Percentiles rank a stretch among this genome's conserved stretches.
phyloP scores from a whole-genome alignment of 2,329 filamentous ascomycete genomes.

The Mycogone perniciosa region DNA sequence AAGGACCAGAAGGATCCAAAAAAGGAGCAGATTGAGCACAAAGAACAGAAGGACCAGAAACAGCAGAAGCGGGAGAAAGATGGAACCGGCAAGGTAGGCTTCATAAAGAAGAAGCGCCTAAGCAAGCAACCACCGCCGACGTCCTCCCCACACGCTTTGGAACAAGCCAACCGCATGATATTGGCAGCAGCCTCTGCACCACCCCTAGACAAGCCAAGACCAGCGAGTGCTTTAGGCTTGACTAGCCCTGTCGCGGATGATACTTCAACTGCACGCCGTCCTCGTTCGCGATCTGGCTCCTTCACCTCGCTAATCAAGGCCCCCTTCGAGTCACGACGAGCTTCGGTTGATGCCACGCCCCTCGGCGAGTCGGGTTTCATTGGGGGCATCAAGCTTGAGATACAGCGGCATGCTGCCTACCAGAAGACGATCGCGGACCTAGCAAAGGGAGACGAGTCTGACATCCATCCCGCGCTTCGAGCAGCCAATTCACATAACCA shows the following conservation, averaged over 20 bases:
- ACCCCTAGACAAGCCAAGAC: slow-evolving; percentile 13
- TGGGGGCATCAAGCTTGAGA: slow-evolving; percentile 36
- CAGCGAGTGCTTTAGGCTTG: slow-evolving; percentile 23
- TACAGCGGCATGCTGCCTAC: slow-evolving; percentile 29
- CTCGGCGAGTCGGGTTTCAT: slow-evolving; percentile 31
- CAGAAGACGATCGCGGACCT: slow-evolving; percentile 22
- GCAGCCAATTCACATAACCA: slow-evolving; percentile 18
- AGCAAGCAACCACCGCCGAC: slow-evolving; percentile 27
- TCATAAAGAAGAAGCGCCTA: slow-evolving; percentile 23
- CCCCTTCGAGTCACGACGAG: slow-evolving; percentile 30
- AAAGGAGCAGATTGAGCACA: slow-evolving; percentile 12
- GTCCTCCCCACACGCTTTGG: slow-evolving; percentile 15
- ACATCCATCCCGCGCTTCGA: slow-evolving; percentile 31
- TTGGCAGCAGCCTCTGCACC: slow-evolving; percentile 15
- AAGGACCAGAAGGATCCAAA: slow-evolving; percentile 10
- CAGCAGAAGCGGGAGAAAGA: slow-evolving; percentile 4
- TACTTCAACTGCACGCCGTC: slow-evolving; percentile 15
- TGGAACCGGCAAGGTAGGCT: slow-evolving; percentile 17
- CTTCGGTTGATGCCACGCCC: slow-evolving; percentile 24
- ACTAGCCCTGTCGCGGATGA: slow-evolving; percentile 18
- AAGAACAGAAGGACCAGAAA: background rate
- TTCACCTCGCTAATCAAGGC: slow-evolving; percentile 30
- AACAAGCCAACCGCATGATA: slow-evolving; percentile 11
- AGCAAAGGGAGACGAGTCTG: slow-evolving; percentile 20
- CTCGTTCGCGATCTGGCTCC: slow-evolving; percentile 31